Conservation (phyloP, 768 basidiomycete species). For the Chalciporus pseudorubinellus region DNA sequence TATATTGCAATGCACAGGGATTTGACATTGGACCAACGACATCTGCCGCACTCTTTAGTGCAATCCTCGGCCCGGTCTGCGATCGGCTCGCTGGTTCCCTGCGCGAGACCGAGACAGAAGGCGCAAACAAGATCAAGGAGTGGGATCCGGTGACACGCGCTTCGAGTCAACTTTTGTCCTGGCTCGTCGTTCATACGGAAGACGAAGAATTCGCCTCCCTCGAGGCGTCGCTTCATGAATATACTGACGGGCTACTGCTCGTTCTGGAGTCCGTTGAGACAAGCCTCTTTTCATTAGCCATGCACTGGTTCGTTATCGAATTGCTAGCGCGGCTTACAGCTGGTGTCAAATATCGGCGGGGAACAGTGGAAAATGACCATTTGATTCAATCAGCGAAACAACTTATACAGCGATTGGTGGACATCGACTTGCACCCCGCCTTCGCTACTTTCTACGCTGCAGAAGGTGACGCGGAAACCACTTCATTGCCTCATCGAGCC, state of each 20-base stretch:
- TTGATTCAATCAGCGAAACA: conserved; percentile 31
- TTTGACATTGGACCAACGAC: conserved; percentile 45
- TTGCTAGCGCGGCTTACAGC: conserved; percentile 41
- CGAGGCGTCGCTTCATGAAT: conserved; percentile 33
- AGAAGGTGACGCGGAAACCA: conserved; percentile 31
- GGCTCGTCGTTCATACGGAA: conserved; percentile 36
- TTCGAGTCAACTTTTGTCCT: conserved; percentile 46
- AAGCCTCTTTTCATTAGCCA: conserved; percentile 37
- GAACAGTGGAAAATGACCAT: conserved; percentile 24
- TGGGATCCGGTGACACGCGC: conserved; percentile 42
- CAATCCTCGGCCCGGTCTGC: conserved; percentile 44
- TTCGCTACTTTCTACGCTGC: conserved; percentile 20
- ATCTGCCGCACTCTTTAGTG: conserved; percentile 42
- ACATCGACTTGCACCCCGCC: conserved; percentile 44
- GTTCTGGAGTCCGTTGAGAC: conserved; percentile 38
- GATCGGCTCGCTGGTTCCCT: conserved; percentile 42
- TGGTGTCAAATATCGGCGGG: conserved; percentile 27
- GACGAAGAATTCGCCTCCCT: conserved; percentile 35
- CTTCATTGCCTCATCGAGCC: conserved; percentile 40
- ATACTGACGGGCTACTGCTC: conserved; percentile 38
- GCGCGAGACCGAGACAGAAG: conserved; percentile 32
- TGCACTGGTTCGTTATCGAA: conserved; percentile 68
- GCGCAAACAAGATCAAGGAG: conserved; percentile 26
- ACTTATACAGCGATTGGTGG: conserved; percentile 52
- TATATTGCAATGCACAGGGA: conserved; percentile 34